Evolutionary conservation across 2,329 filamentous ascomycete genomes (phyloP), one percentile per base, ranked within the genome.

Genomic region (Sclerotinia trifoliorum): DNA sequence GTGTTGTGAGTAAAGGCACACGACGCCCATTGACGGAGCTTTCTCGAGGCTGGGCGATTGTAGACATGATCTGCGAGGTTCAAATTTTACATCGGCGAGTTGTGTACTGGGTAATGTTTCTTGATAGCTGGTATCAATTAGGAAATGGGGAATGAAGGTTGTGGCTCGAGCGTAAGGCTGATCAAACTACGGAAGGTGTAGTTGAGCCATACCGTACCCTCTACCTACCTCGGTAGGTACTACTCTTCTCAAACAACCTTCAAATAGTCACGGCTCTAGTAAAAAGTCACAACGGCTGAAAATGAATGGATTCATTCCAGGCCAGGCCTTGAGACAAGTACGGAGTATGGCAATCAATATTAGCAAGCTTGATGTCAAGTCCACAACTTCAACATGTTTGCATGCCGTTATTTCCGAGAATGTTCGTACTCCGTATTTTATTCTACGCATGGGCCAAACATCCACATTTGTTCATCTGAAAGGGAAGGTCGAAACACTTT

Each of bases 31-130:
- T 73, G 80, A 86, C 66, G 81, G 89, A 75, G 54, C 83, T 80
- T 52, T 89, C 86, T 69, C 87, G 85, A 32, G 87, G 87, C 13
- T 85, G 84, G 52, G 87, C 86, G 71, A 90, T 90, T 54, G 87
- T 88, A 11, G 87, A 88, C 87, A 90, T 90, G 62, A 49, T 72
- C 61, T 42, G 48, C 39, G n/a, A 24, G 42, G 39, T 63, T 7
- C n/a, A n/a, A 21, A 17, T 1, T 32, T 48, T 17, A 54, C 49
- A 44, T 44, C 26, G n/a, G 39, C 5, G 39, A 56, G 17, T 26
- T 42, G 39, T 65, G 44, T 29, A 29, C 29, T 29, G 5, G 29
- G 29, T 11, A 39, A 51, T 51, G 21, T 8, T 42, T 63, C 29
- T 52, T 62, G 21, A n/a, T 39, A 51, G 5, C 10, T 51, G 29